Evolutionary conservation across 78 protist species (phyloP).

Genomic region (Guillardia theta): DNA sequence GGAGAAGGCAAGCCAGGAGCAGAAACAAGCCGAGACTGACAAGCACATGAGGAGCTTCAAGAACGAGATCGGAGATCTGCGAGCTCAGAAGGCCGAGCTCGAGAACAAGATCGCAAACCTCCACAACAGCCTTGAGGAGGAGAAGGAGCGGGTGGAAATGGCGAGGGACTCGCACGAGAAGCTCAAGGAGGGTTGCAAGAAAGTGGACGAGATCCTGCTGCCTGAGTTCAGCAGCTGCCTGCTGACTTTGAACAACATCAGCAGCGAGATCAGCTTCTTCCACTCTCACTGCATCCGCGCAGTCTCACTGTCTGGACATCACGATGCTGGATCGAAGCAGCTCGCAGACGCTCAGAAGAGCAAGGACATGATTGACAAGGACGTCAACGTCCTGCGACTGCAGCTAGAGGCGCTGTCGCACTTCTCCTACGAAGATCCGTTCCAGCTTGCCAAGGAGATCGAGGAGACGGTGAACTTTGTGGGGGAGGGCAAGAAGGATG

Average conservation of each 20-base stretch:
- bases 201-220: neutral
- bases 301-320: neutral
- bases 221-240: neutral
- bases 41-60: neutral
- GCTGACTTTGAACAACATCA: neutral
- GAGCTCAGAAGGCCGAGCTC: too few species aligned
- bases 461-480: too few species aligned
- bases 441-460: neutral
- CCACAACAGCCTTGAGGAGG: neutral
- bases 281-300: neutral
- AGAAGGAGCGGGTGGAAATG: neutral
- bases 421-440: neutral
- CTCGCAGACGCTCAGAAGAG: neutral
- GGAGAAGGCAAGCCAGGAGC: neutral
- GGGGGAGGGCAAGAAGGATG: too few species aligned
- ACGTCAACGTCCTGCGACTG: neutral
- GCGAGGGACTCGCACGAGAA: neutral
- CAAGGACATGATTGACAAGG: neutral
- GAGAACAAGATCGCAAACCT: neutral
- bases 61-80: neutral
- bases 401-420: neutral
- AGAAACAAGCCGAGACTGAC: neutral
- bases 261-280: neutral
- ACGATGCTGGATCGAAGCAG: neutral
- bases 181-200: neutral